Evolutionary conservation across 2,329 filamentous ascomycete genomes (phyloP), one percentile per base, ranked within the genome.

Genomic region (Colletotrichum spaethianum): DNA sequence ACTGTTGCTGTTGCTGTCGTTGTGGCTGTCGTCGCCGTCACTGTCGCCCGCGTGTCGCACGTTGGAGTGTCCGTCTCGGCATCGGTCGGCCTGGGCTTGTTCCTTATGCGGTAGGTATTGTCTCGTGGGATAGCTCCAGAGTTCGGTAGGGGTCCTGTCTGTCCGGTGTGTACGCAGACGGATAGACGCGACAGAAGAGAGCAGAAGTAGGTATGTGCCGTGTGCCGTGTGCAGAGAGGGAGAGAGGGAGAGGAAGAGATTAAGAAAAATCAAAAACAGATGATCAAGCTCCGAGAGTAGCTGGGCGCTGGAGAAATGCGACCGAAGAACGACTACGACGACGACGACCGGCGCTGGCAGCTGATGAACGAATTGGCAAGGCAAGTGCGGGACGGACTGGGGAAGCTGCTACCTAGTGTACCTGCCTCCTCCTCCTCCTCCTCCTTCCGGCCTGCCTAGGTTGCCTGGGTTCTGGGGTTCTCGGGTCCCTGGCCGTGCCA

Each of bases 11-110:
- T 31, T 44, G 9, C 2, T 38, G 36, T 62, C n/a, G 20, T 28
- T 28, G 28, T 55, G n/a, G 38, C 28, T 28, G 36, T 14, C 40
- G 38, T n/a, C 31, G 36, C 61, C 6, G 48, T 26, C 26, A 14
- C 48, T 44, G 23, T 56, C 50, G 57, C 28, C 33, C 31, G 42
- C 59, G 26, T 33, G 31, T 62, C n/a, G 20, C n/a, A 36, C 59
- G 12, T 16, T n/a, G 50, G 9, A 38, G 59, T 38, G 59, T 36
- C 59, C 59, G 44, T 26, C 44, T 18, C 44, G 31, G 59, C 59
- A 62, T 48, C 5, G 52, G 53, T 38, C 31, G 8, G 31, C 2
- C 53, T 56, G 52, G 28, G n/a, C 42, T 9, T 48, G 31, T 31
- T n/a, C 16, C 20, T 50, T 50, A 14, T 62, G 31, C 20, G 31